Base-by-base conservation (phyloP, 805 yeast species). In the Saccharomycopsis schoenii region DNA sequence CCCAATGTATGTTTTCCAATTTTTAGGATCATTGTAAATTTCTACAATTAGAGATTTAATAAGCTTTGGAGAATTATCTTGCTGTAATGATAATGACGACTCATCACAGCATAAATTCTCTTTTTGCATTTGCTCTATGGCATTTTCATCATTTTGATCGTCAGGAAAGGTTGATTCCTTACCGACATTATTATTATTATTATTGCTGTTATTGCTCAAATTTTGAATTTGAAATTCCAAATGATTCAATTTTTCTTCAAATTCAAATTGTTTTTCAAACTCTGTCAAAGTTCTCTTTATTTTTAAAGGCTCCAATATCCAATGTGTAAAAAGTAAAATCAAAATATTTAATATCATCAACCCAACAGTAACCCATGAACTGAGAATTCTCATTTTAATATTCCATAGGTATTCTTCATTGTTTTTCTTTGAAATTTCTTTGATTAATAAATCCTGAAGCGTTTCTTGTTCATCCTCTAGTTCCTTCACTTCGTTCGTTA, bases 371-470 rank as follows among this genome's bases (percentile, higher is more conserved):
- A 98, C 99, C 96, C 97, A 94, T 0, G 98, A 92, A 5, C 97
- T 89, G 4, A 96, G 90, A 66, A 92, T 81, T 63, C 99, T 78
- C 62, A 94, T 94, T 72, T 92, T 92, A 73, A 94, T 99, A 1
- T 97, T 89, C 98, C 99, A 94, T 8, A 94, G 83, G 72, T 94
- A 98, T 69, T 94, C 99, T 71, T 94, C 98, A 65, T 93, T 97
- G 68, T 94, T 94, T 66, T 98, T 77, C 1, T 91, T 84, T 68
- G 93, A 76, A 17, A 94, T 94, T 62, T 89, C 85, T 61, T 84
- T 84, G 17, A 90, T 85, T 56, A 91, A 73, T 61, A 79, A 81
- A 60, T 83, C 79, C 66, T 88, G 93, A 19, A 85, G 72, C 10
- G 84, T 84, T 60, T 91, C 97, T 51, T 86, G 88, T 56, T 72